A percentile compares a stretch with the other conserved stretches of the same genome.
phyloP scores from a whole-genome alignment of 2,329 filamentous ascomycete species.

The Beauveria sp. region DNA sequence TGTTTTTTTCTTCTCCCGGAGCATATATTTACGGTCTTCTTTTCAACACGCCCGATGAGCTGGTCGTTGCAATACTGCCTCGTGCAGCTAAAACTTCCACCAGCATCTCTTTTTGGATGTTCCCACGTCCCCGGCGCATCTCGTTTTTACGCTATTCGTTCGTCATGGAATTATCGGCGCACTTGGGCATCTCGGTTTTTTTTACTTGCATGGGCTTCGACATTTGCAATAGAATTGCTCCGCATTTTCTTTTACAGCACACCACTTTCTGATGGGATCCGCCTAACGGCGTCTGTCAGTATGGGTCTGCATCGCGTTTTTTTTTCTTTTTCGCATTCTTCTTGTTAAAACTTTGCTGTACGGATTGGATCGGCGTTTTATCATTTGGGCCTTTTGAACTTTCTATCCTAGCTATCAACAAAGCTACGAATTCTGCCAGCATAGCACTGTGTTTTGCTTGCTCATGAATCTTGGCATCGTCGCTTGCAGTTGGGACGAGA shows the following conservation, averaged over 20 bases:
- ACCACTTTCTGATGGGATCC: not conserved
- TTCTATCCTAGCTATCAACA: not conserved
- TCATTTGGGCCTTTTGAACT: not conserved
- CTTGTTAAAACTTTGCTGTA: not conserved
- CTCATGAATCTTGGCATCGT: not conserved
- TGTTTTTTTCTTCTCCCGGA: slow-evolving; percentile 20
- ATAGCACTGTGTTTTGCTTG: not conserved
- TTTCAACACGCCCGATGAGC: not conserved
- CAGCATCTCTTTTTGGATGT: not conserved
- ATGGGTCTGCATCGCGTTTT: not conserved
- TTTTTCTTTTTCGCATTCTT: not conserved
- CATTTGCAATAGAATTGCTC: slow-evolving; percentile 12
- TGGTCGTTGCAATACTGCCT: not conserved
- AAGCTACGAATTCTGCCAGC: not conserved
- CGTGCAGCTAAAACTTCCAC: not conserved
- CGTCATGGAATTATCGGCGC: slow-evolving; percentile 29
- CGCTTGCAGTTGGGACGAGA: not conserved
- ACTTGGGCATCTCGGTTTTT: slow-evolving; percentile 12
- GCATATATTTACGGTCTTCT: slow-evolving; percentile 11
- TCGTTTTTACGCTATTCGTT: slow-evolving; percentile 21
- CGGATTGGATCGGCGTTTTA: slow-evolving; percentile 5
- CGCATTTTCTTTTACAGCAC: not conserved
- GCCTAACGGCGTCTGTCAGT: not conserved
- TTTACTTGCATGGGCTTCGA: slow-evolving; percentile 17
- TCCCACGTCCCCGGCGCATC: not conserved